Evolutionary conservation across 164 flowering plant species (phyloP), one percentile per base, ranked within the genome.

Genomic region (Hamamelis virginiana): DNA sequence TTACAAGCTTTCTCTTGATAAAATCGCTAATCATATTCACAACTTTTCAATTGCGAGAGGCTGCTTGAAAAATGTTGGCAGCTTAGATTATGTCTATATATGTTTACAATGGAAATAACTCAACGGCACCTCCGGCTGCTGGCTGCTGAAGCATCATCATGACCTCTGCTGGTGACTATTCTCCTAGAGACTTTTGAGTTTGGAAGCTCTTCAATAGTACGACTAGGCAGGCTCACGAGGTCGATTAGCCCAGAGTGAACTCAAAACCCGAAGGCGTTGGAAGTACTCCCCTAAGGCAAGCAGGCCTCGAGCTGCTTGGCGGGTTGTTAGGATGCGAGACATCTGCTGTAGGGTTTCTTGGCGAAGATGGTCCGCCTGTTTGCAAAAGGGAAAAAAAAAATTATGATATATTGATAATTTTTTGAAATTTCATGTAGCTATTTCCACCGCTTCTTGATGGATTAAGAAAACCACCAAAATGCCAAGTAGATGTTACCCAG

Each of bases 331-430:
- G 71, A 88, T 87, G 51, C 77, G 80, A 18, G 70, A 71, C 88
- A 91, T 88, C 72, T 87, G 96, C 72, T 80, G 85, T 69, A 92
- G 75, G 8, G 94, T 84, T 76, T 80, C 89, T 67, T 82, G 87
- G 8, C 96, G 90, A 57, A 92, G 85, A 75, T 92, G 86, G 72
- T 92, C 97, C 12, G 97, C 97, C 97, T 92, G 86, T 74, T 68
- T 25, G 14, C n/a, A n/a, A n/a, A n/a, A n/a, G 9, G 64, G 46
- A 48, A 67, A 26, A 41, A 25, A n/a, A n/a, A n/a, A n/a, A n/a
- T n/a, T n/a, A 67, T 14, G 21, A 38, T 15, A 18, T 15, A 25
- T 13, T 45, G 16, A n/a, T 1, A 15, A 44, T 62, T 15, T 62
- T n/a, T 9, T 19, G 6, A 21, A 22, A 45, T 50, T 50, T 50